Base-by-base conservation (phyloP, 306 rosid genomes). In the Parietaria judaica region DNA sequence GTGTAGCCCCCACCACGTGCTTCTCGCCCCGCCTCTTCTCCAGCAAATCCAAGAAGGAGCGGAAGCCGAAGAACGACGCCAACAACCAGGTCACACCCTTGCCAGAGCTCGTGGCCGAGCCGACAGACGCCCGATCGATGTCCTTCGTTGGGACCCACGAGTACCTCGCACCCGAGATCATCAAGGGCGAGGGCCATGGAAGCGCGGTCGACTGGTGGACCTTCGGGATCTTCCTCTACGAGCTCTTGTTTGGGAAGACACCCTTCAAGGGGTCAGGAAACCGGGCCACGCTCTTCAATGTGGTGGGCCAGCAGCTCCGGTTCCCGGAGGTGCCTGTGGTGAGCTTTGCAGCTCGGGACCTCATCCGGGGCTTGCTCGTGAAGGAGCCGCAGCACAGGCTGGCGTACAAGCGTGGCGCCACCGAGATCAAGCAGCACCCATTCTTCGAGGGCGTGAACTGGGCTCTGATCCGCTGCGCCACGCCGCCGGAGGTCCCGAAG, bases 151-250 rank as follows among this genome's bases (percentile, higher is more conserved):
- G 98, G 50, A 91, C 98, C 6, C 98, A 91, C 7, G 98, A 91
- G 65, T 91, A 91, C 83, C 58, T 91, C 75, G 97, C 97, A 51
- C 97, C 97, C 14, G 97, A 91, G 82, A 91, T 91, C 69, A 81
- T 91, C 23, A 91, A 91, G 75, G 97, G 97, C 39, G 97, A 91
- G 75, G 97, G 97, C 52, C 97, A 91, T 63, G 97, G 97, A 58
- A 91, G 97, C 63, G 91, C 97, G 5, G 97, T 91, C 52, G 97
- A 91, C 75, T 91, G 97, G 97, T 91, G 97, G 97, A 91, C 97
- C 71, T 91, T 81, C 66, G 97, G 97, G 59, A 87, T 91, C 74
- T 91, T 91, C 70, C 80, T 91, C 34, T 91, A 91, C 3, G 97
- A 91, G 83, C 75, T 91, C 44, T 71, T 91, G 74, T 91, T 91